A percentile compares a stretch with the other conserved stretches of the same genome.
phyloP scores from a whole-genome alignment of 2,329 filamentous ascomycete species.

The Epichloe coenophiala region DNA sequence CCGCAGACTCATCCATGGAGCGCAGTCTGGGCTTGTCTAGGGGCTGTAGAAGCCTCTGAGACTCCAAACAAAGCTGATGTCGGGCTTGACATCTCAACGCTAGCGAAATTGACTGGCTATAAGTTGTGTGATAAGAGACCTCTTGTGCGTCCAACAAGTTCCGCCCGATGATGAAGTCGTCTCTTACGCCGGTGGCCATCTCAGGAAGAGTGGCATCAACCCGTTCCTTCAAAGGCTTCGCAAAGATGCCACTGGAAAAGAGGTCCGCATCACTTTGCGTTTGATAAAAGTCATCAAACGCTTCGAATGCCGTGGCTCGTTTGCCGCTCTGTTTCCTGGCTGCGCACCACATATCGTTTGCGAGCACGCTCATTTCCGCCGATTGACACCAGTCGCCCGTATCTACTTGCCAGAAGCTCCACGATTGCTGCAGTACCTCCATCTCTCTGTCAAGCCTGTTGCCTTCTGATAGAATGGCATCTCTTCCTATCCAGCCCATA shows the following conservation, averaged over 20 bases:
- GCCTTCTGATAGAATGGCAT: conserved; percentile 30
- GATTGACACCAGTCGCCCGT: conserved; percentile 41
- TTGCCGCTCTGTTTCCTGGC: conserved; percentile 2
- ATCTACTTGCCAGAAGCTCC: conserved; percentile 55
- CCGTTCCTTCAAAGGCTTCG: conserved; percentile 28
- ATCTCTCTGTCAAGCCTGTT: conserved; percentile 36
- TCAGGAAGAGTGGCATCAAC: conserved; percentile 52
- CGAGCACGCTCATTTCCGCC: conserved; percentile 26
- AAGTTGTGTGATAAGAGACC: conserved; percentile 15
- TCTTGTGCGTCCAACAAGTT: conserved; percentile 33
- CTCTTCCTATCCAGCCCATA: conserved; percentile 65
- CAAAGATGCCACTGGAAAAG: conserved; percentile 35
- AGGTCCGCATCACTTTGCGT: conserved; percentile 54
- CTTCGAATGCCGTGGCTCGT: conserved; percentile 27
- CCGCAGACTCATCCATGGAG: conserved; percentile 20
- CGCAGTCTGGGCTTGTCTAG: conserved; percentile 7
- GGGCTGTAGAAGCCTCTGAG: neutral
- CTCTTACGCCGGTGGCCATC: conserved; percentile 30
- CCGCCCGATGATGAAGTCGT: conserved; percentile 38
- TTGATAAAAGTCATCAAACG: conserved; percentile 41
- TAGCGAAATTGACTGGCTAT: conserved; percentile 15
- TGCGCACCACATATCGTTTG: conserved; percentile 9
- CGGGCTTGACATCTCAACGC: conserved; percentile 18
- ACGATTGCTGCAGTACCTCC: conserved; percentile 50
- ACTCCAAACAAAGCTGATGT: neutral